Conservation (phyloP, 352 stramenopile genomes). For the Phytophthora hybrid region DNA sequence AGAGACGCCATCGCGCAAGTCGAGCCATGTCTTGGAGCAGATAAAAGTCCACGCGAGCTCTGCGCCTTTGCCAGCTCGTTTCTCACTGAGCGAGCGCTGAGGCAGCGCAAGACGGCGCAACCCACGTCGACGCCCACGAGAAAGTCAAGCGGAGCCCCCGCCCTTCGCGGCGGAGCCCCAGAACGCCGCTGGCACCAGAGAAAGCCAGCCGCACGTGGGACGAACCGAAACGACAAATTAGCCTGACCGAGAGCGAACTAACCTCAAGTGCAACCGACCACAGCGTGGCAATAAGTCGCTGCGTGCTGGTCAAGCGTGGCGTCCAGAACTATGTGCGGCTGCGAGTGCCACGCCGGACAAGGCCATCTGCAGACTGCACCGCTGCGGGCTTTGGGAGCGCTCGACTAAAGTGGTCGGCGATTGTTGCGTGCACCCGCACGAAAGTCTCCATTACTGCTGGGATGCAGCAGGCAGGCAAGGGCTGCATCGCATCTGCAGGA, state of each 20-base stretch:
- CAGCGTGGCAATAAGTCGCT: slow-evolving; percentile 20
- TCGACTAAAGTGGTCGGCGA: slow-evolving; percentile 2
- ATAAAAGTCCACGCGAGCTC: background rate
- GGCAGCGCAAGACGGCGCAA: slow-evolving; percentile 10
- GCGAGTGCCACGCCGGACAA: slow-evolving; percentile 1
- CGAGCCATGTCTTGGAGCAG: slow-evolving; percentile 25
- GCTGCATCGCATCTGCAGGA: slow-evolving; percentile 11
- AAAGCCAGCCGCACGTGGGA: slow-evolving; percentile 39
- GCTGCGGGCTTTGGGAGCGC: background rate
- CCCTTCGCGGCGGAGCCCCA: slow-evolving; percentile 23
- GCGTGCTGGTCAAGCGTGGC: background rate
- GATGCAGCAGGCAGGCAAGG: slow-evolving; percentile 8
- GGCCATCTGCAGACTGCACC: background rate
- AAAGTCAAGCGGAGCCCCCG: slow-evolving; percentile 22
- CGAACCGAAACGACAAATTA: slow-evolving; percentile 46
- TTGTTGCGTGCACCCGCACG: background rate
- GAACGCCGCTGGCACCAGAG: slow-evolving; percentile 33
- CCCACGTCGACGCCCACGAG: slow-evolving; percentile 21
- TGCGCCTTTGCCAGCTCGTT: slow-evolving; percentile 8
- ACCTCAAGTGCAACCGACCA: slow-evolving; percentile 37
- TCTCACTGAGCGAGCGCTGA: slow-evolving; percentile 13
- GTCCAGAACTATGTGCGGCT: slow-evolving; percentile 18
- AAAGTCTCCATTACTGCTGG: slow-evolving; percentile 24
- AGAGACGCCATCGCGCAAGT: slow-evolving; percentile 20
- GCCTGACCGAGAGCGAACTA: slow-evolving; percentile 6